Evolutionary conservation across 495 filamentous ascomycete genomes (phyloP), one percentile per base, ranked within the genome.

Genomic region (Thermochaetoides thermophila): DNA sequence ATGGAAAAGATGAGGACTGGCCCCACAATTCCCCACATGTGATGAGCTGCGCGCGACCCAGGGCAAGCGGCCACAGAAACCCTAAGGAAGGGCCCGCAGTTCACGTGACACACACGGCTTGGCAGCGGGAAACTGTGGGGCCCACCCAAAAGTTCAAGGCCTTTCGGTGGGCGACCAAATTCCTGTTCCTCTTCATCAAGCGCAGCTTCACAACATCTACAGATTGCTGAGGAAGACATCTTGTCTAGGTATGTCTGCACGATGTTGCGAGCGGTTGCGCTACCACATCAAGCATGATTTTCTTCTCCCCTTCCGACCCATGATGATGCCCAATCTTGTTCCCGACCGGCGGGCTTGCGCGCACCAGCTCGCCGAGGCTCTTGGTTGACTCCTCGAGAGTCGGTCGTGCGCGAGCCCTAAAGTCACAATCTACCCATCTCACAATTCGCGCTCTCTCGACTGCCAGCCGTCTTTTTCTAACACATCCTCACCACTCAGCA

Each of bases 171-270:
- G 31, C 15, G 13, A 27, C 41, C 38, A 45, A 52, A 42, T 44
- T 46, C 46, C 42, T 39, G 16, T 33, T 29, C 38, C 45, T 43
- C 49, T 45, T 39, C 6, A 24, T 45, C 46, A 55, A 50, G 44
- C 48, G 50, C 30, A 34, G 29, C 43, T 46, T 52, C 46, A 52
- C 58, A 54, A 47, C 53, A 61, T 63, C 52, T 58, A 42, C 53
- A 52, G 60, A 54, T 61, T 64, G 64, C 64, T 69, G 56, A 71
- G 64, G 68, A 70, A 57, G 48, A 49, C 48, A 51, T 44, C 53
- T 59, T 69, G 64, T 69, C 66, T 68, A 69, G 67, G 67, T 68
- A 69, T 38, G 64, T 66, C 40, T 53, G 45, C 35, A 48, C 29
- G 48, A 52, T 52, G 47, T 46, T 48, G 47, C 37, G 48, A 52